Conservation (phyloP, 129 eudicot genomes). For the Flaveria sonorensis region DNA sequence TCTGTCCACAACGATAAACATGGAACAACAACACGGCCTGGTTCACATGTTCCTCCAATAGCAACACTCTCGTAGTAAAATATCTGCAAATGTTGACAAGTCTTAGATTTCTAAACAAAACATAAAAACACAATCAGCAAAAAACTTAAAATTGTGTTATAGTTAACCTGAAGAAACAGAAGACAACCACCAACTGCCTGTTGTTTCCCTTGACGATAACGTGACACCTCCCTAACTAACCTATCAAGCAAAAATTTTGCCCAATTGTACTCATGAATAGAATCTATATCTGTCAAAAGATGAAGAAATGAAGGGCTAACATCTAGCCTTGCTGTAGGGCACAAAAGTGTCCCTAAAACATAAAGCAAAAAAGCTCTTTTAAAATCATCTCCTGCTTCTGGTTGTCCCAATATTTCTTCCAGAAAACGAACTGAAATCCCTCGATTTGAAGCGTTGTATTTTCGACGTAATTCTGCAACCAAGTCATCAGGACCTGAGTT, state of each 20-base stretch:
- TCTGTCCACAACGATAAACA: constrained; percentile 77
- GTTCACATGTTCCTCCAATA: constrained; percentile 61
- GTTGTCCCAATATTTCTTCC: constrained; percentile 65
- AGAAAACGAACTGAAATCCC: constrained; percentile 73
- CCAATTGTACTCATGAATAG: constrained; percentile 76
- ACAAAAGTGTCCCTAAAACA: constrained; percentile 74
- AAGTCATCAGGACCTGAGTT: constrained; percentile 75
- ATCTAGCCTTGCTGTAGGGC: constrained; percentile 86
- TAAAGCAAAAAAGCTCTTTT: constrained; percentile 73
- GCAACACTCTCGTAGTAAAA: constrained; percentile 82
- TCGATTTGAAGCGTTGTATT: constrained; percentile 74
- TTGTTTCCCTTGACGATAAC: constrained; percentile 81
- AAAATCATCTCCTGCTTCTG: constrained; percentile 82
- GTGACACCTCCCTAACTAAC: constrained; percentile 81
- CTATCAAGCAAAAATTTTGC: constrained; percentile 81
- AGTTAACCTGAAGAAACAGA: constrained; percentile 71
- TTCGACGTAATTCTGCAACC: constrained; percentile 62
- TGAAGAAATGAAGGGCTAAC: constrained; percentile 86
- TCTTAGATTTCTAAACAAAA: not conserved
- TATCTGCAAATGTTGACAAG: constrained; percentile 42
- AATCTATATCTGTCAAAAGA: constrained; percentile 67
- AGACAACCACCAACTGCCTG: constrained; percentile 91
- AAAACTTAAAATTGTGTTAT: constrained; percentile 4
- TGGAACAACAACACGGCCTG: constrained; percentile 61
- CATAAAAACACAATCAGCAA: not conserved